Evolutionary conservation across 2,329 filamentous ascomycete genomes (phyloP), one percentile per base, ranked within the genome.

Genomic region (Neopestalotiopsis rosae): DNA sequence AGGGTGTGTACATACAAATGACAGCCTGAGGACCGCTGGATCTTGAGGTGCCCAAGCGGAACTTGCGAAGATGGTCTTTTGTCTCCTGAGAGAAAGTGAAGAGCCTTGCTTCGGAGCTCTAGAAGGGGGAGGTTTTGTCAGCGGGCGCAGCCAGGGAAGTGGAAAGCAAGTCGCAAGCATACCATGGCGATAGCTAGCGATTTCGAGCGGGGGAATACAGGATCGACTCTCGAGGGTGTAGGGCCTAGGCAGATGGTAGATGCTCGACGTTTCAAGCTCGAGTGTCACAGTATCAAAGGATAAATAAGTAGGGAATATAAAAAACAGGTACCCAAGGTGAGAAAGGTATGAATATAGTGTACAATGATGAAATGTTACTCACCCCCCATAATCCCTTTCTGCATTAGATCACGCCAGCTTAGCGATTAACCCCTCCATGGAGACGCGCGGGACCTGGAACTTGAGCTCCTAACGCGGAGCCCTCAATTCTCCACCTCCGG

Each of bases 31-130:
- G 92, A 61, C 92, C 90, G 79, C 92, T 95, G 66, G 94, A 91
- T 73, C 96, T 87, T 42, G 95, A 98, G 2, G 96, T 98, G 32
- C 92, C 90, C 34, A 99, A 88, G 65, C 96, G 93, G 84, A 99
- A 99, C 83, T 98, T 98, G 81, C 94, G 92, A 73, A 99, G 89
- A 78, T 95, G 91, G 73, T 94, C 91, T 82, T 92, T 96, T 61
- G 94, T 97, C 83, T 96, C 94, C 72, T 90, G 89, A 40, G 94
- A 97, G 88, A 98, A 97, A 69, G 93, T 94, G 84, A 97, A 98
- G 71, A 98, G 88, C 75, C 94, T 88, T 71, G 94, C 91, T 86
- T 98, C 95, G 78, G 95, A 97, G 76, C 90, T 82, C 84, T 86
- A 70, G n/a, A 34, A 24, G 7, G 28, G n/a, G n/a, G n/a, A 5